Conservation (phyloP, 495 filamentous ascomycete genomes). For the Poronia punctata region DNA sequence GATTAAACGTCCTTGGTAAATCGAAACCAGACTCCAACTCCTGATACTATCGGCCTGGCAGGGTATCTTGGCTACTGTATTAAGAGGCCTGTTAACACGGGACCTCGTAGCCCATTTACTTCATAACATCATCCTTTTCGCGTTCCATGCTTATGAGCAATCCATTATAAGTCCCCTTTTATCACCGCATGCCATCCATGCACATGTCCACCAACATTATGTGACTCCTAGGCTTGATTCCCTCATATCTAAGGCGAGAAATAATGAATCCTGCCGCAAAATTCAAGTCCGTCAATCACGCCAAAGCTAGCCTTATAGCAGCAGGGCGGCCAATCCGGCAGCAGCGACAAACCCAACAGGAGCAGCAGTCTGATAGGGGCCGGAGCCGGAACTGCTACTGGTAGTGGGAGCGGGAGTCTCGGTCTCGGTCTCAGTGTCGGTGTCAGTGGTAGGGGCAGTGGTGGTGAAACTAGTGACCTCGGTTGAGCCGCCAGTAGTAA, state of each 20-base stretch:
- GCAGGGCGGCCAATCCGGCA: slow-evolving; percentile 20
- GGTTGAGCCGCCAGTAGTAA: slow-evolving; percentile 31
- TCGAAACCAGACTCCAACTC: slow-evolving; percentile 20
- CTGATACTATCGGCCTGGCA: slow-evolving; percentile 22
- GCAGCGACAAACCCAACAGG: slow-evolving; percentile 24
- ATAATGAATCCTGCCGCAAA: slow-evolving; percentile 13
- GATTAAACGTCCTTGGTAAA: slow-evolving; percentile 23
- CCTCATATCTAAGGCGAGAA: slow-evolving; percentile 16
- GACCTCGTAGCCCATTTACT: slow-evolving; percentile 26
- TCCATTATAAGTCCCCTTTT: slow-evolving; percentile 10
- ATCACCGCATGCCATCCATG: slow-evolving; percentile 16
- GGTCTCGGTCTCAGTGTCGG: slow-evolving; percentile 7
- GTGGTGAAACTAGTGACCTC: slow-evolving; percentile 16
- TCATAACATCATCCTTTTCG: slow-evolving; percentile 20
- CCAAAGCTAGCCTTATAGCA: slow-evolving; percentile 12
- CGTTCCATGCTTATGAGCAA: neutral
- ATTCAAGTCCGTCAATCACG: neutral
- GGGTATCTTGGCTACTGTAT: slow-evolving; percentile 28
- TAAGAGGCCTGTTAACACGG: slow-evolving; percentile 17
- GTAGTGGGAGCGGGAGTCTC: slow-evolving; percentile 18
- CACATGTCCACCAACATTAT: slow-evolving; percentile 20
- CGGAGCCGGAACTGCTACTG: slow-evolving; percentile 6
- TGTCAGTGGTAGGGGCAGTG: slow-evolving; percentile 18
- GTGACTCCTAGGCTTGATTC: slow-evolving; percentile 14
- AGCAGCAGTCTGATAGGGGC: slow-evolving; percentile 23